phyloP scores from a whole-genome alignment of 208 protist species.

The Borovskyia barvae region DNA sequence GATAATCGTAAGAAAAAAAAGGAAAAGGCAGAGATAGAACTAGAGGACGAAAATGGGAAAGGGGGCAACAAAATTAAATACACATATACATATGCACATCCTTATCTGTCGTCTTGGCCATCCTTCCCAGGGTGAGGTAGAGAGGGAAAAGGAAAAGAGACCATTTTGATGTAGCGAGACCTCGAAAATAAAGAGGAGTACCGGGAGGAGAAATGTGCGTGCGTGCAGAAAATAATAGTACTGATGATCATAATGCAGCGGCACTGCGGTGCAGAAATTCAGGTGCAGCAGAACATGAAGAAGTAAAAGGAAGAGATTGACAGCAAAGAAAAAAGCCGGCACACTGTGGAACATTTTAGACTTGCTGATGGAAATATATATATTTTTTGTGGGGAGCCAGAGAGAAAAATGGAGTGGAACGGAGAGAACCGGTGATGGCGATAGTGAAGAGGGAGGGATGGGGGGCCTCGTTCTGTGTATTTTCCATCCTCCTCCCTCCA shows the following conservation, averaged over 20 bases:
- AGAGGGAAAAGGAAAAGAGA: slow-evolving; percentile 2
- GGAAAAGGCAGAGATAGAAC: not conserved
- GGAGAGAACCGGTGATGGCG: too few relatives aligned
- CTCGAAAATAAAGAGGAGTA: not conserved
- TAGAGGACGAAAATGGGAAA: not conserved
- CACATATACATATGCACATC: not conserved
- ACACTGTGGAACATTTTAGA: not conserved
- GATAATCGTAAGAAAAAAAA: not conserved
- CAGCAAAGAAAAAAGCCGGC: slow-evolving; percentile 25
- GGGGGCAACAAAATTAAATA: not conserved
- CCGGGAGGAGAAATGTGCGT: too few relatives aligned
- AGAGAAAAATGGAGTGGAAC: not conserved
- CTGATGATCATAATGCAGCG: too few relatives aligned
- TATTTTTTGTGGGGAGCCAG: not conserved
- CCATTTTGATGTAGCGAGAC: not conserved
- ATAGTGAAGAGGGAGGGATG: too few relatives aligned
- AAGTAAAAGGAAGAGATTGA: slow-evolving; percentile 11
- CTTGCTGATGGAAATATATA: not conserved
- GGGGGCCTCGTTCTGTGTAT: too few relatives aligned
- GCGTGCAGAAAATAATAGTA: too few relatives aligned
- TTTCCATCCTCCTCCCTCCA: too few relatives aligned
- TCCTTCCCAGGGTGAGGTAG: not conserved
- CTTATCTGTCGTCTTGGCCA: not conserved
- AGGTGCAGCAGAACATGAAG: too few relatives aligned
- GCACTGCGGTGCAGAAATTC: too few relatives aligned